These are phyloP conservation scores for Didymella glomerata DNA, from an alignment of 2,329 filamentous ascomycete species.

Conservation along the genomic window DNA sequence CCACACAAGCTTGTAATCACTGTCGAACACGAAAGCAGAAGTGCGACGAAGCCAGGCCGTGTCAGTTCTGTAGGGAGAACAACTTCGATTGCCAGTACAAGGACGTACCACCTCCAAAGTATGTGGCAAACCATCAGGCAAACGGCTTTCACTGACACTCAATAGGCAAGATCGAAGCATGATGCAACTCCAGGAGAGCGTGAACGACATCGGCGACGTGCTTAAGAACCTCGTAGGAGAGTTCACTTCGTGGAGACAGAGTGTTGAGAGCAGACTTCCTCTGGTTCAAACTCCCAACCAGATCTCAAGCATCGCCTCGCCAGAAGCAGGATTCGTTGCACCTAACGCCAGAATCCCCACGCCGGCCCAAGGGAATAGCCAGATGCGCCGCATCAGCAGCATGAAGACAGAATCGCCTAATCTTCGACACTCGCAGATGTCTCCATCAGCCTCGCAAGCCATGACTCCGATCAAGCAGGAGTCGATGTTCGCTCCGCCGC, in stretches of 20 bases:
- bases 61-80: conserved; percentile 80
- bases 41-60: conserved; percentile 53
- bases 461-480: conserved; percentile 48
- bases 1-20: conserved; percentile 71
- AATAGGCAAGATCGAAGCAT: conserved; percentile 59
- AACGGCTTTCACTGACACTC: conserved; percentile 29
- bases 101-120: conserved; percentile 92
- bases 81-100: conserved; percentile 85
- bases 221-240: conserved; percentile 42
- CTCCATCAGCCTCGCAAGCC: conserved; percentile 33
- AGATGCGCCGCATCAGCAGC: conserved; percentile 40
- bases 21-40: conserved; percentile 54
- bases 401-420: conserved; percentile 49
- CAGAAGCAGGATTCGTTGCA: conserved; percentile 37
- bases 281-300: conserved; percentile 26
- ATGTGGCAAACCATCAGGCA: conserved; percentile 47
- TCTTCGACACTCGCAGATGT: conserved; percentile 38
- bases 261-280: conserved; percentile 42
- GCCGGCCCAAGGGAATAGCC: conserved; percentile 38
- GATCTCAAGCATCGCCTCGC: conserved; percentile 40
- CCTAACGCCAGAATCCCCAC: conserved; percentile 42
- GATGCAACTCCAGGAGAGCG: conserved; percentile 57
- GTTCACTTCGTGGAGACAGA: conserved; percentile 47
- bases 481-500: conserved; percentile 30
- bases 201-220: conserved; percentile 51